Base-by-base conservation (phyloP, 768 basidiomycete species). In the Mycena crocata region DNA sequence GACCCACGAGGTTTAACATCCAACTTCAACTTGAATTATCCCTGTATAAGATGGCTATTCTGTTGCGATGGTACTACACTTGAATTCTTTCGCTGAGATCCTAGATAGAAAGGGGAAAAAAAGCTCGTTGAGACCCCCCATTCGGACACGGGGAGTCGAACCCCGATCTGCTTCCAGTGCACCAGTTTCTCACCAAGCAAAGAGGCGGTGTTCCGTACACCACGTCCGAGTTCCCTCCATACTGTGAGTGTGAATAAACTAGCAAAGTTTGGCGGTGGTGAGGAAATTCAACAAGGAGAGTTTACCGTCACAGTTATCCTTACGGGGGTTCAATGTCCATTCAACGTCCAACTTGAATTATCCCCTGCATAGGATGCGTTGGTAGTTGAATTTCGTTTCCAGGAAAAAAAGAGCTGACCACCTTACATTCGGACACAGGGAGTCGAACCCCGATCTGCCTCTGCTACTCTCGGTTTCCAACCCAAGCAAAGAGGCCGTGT, bases 131-230 rank as follows among this genome's bases (percentile, higher is more conserved):
- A n/a, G n/a, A n/a, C 13, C 28, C 19, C 10, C 15, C 48, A 49
- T 30, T 49, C 48, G 30, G 48, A 49, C 48, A 49, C 28, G 30
- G 48, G 48, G 48, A 49, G 26, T 49, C 48, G 48, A 49, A 49
- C 48, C 48, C 48, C 30, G 48, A 30, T 49, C 48, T 30, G 28
- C 48, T 28, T 49, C 48, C 8, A 30, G 10, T 7, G 28, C 19
- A 7, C 6, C 28, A 3, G 2, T 32, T 31, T n/a, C 13, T 15
- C 28, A 8, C 14, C 14, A 49, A 17, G 17, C 6, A 19, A 2
- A 23, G 57, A 44, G 42, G 42, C 7, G 13, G 46, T 58, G 57
- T 51, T 40, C 49, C 48, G n/a, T 50, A 51, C 58, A 60, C 46
- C 35, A 40, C 40, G 26, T 40, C 48, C 49, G 58, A 60, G 46